These are phyloP conservation scores for Mariannaea sp. DNA, from an alignment of 2,329 filamentous ascomycete genomes.

Conservation along the genomic window DNA sequence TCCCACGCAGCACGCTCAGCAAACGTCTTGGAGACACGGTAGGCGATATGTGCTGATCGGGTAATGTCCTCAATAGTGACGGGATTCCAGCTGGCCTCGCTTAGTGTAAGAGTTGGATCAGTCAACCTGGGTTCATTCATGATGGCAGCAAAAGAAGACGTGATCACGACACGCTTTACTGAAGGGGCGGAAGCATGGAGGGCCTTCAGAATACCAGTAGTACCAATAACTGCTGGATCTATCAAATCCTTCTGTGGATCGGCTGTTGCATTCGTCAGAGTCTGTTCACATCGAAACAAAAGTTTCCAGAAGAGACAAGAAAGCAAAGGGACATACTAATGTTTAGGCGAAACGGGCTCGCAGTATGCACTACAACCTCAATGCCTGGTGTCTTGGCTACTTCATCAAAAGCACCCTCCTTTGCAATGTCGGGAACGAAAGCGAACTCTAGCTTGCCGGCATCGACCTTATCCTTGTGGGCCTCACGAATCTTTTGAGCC, in stretches of 20 bases:
- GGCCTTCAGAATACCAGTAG: constrained; percentile 72
- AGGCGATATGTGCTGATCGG: constrained; percentile 49
- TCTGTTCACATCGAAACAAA: background rate
- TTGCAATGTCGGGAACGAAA: constrained; percentile 79
- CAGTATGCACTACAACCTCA: constrained; percentile 64
- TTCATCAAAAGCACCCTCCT: constrained; percentile 73
- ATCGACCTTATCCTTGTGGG: constrained; percentile 48
- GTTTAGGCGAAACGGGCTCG: constrained; percentile 63
- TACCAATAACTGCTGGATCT: constrained; percentile 62
- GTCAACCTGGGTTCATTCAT: constrained; percentile 45
- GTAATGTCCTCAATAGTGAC: constrained; percentile 52
- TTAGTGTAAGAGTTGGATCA: constrained; percentile 49
- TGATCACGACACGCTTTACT: constrained; percentile 74
- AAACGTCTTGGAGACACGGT: constrained; percentile 60
- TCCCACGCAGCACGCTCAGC: constrained; percentile 61
- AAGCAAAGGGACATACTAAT: constrained; percentile 44
- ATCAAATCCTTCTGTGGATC: constrained; percentile 60
- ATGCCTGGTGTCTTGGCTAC: constrained; percentile 56
- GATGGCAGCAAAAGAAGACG: constrained; percentile 61
- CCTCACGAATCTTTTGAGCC: constrained; percentile 55
- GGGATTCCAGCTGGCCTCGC: constrained; percentile 59
- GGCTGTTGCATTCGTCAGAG: constrained; percentile 31
- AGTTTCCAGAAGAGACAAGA: background rate
- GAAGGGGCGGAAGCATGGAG: constrained; percentile 61
- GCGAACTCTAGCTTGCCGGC: constrained; percentile 52